These are phyloP conservation scores for Colletotrichum sp. DNA, from an alignment of 2,329 filamentous ascomycete species.

Conservation along the genomic window DNA sequence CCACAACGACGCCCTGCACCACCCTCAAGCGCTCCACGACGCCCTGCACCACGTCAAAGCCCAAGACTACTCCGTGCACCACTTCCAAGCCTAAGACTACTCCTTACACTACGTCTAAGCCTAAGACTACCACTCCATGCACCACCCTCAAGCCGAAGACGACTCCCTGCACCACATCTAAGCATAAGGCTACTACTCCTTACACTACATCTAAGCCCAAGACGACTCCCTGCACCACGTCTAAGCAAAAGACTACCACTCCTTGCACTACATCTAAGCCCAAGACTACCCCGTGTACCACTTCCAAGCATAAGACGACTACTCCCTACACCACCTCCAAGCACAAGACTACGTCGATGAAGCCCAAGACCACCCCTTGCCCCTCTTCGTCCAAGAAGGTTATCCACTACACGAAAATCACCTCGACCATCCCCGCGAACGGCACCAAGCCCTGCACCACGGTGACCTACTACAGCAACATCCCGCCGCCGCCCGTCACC, in stretches of 20 bases:
- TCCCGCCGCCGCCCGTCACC: not conserved
- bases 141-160: not conserved
- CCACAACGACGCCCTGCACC: not conserved
- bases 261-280: not conserved
- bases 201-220: not conserved
- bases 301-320: not conserved
- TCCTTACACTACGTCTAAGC: not conserved
- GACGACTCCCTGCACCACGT: not conserved
- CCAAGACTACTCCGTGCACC: not conserved
- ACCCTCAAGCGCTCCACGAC: not conserved
- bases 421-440: not conserved
- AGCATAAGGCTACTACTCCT: not conserved
- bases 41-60: not conserved
- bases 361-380: not conserved
- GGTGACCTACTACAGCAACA: not conserved
- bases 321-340: not conserved
- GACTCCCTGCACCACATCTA: not conserved
- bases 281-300: not conserved
- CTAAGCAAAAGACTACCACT: not conserved
- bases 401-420: not conserved
- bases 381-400: not conserved
- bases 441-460: not conserved
- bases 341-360: too few species aligned
- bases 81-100: not conserved
- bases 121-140: not conserved